phyloP scores from a whole-genome alignment of 2,329 filamentous ascomycete species.

The Penicillium frequentans region DNA sequence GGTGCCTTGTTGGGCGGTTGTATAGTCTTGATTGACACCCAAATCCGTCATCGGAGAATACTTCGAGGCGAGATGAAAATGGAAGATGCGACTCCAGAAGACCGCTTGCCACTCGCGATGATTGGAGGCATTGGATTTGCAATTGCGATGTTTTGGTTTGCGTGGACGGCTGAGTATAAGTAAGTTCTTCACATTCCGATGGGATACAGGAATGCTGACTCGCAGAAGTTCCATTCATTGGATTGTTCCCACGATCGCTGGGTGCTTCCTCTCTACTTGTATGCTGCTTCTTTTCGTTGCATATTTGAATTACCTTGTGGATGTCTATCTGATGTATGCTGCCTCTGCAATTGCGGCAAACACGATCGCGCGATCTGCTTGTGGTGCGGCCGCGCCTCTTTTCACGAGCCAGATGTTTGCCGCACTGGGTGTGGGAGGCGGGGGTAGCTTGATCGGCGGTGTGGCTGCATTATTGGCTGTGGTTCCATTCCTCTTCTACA shows the following conservation, averaged over 20 bases:
- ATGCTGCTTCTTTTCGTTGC: slow-evolving; percentile 53
- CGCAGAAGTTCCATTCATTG: slow-evolving; percentile 37
- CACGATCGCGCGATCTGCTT: slow-evolving; percentile 22
- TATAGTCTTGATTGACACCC: slow-evolving; percentile 45
- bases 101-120: slow-evolving; percentile 21
- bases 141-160: slow-evolving; percentile 45
- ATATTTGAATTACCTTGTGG: slow-evolving; percentile 57
- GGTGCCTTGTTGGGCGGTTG: slow-evolving; percentile 13
- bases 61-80: slow-evolving; percentile 15
- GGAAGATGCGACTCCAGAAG: slow-evolving; percentile 27
- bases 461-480: slow-evolving; percentile 19
- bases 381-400: slow-evolving; percentile 23
- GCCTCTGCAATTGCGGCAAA: slow-evolving; percentile 25
- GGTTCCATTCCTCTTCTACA: slow-evolving; percentile 44
- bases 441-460: slow-evolving; percentile 25
- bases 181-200: slow-evolving; percentile 8
- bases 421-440: slow-evolving; percentile 22
- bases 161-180: slow-evolving; percentile 39
- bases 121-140: slow-evolving; percentile 29
- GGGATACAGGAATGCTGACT: slow-evolving; percentile 1
- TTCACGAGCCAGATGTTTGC: slow-evolving; percentile 26
- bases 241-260: slow-evolving; percentile 49
- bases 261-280: slow-evolving; percentile 42
- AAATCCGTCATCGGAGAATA: slow-evolving; percentile 36
- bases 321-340: slow-evolving; percentile 47